Evolutionary conservation across 2,329 filamentous ascomycete species (phyloP), one percentile per base, ranked within the genome.

Genomic region (Nigrospora oryzae): DNA sequence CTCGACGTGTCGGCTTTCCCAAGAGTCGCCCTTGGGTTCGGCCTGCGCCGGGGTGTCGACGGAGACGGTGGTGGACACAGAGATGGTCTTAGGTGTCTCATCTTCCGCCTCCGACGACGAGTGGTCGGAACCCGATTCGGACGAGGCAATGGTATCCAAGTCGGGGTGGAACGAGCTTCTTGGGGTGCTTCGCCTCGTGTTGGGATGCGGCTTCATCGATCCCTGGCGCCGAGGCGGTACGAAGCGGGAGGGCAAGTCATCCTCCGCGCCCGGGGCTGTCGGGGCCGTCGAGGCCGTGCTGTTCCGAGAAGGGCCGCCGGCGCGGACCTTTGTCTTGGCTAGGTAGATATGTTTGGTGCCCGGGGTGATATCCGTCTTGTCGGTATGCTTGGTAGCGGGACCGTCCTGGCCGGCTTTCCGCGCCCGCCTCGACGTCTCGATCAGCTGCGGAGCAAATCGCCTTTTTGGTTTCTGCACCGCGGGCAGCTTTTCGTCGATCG

Each of bases 361-460:
- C 34, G 80, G 79, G 0, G 77, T 79, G 45, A 82, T 83, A 57
- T 89, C 84, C 33, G 85, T 89, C 66, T 83, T 86, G 64, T 86
- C 81, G 46, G 76, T 75, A 11, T 77, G 79, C 44, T 71, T 73
- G 17, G 81, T 78, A 30, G 81, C 77, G 16, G 81, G 80, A 6
- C 73, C 74, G 1, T 73, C 63, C 54, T 89, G 83, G 16, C 81
- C 81, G 14, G 76, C 76, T 56, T 81, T 81, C 50, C 84, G 79
- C 32, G 81, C 81, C 43, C 89, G 75, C 54, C 81, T 79, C 4
- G 84, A 84, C 3, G 86, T 90, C 63, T 91, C 88, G 49, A 95
- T 83, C 45, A 95, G 70, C 56, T 91, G 84, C 12, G 89, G 89
- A 30, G 83, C 76, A 61, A 94, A 95, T 48, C 68, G 67, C 50